Evolutionary conservation across 805 yeast species (phyloP), one percentile per base, ranked within the genome.

Genomic region (Candida patagonica): DNA sequence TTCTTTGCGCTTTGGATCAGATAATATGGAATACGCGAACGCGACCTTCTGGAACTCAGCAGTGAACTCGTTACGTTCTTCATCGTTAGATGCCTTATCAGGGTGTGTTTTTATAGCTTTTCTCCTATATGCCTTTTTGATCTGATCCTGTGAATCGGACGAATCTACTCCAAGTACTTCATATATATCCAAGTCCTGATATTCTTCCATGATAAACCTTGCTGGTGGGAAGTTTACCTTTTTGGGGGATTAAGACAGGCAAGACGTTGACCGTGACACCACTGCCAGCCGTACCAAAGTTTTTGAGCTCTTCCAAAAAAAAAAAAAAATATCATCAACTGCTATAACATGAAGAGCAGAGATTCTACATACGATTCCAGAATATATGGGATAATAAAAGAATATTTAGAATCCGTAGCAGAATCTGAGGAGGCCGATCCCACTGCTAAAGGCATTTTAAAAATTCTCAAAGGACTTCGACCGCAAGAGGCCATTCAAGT

Each of bases 101-200:
- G 94, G 94, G 54, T 82, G 94, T 44, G 72, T 68, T 36, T 63
- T 60, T 23, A 82, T 62, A 47, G 88, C 82, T 26, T 71, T 53
- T 43, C 73, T 74, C 47, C 82, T 71, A 52, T 82, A 82, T 0
- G 83, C 72, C 52, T 71, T 76, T 53, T 80, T 83, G 47, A 85
- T 71, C 9, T 69, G 78, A 0, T 71, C 61, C 0, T 70, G 74
- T 3, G 74, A 57, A 6, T 41, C 39, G 1, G 36, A 30, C 19
- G 42, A 22, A 17, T 27, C 13, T 8, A 36, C 38, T 7, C 49
- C 49, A n/a, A 59, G 50, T 2, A 48, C 52, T 26, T 47, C 55
- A 41, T 59, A 59, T 16, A 56, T 51, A 30, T 59, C 60, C 27
- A 57, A 35, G 8, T 52, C 56, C 6, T 33, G 40, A 39, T 42